These are phyloP conservation scores for Whalleya microplaca DNA, from an alignment of 2,329 filamentous ascomycete species.

Conservation along the genomic window DNA sequence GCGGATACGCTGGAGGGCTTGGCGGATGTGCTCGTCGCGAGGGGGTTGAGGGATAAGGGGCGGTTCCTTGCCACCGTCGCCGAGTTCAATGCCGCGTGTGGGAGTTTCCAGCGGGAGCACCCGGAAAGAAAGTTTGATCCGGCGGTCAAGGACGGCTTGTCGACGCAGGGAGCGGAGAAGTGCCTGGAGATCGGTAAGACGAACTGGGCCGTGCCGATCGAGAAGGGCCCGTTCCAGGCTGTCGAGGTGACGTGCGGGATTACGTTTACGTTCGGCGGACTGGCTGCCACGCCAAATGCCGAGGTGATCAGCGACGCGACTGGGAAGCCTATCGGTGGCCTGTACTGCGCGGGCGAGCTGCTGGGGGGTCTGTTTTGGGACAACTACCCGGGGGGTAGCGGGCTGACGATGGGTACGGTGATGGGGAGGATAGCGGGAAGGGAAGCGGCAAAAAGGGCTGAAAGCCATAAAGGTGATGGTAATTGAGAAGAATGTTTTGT, in stretches of 20 bases:
- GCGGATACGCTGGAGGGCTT: constrained; percentile 58
- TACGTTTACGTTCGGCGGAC: constrained; percentile 70
- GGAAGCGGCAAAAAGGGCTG: constrained; percentile 35
- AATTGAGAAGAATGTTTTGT: background rate
- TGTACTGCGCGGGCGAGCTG: constrained; percentile 69
- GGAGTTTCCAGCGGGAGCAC: constrained; percentile 49
- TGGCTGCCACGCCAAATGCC: constrained; percentile 59
- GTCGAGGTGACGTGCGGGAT: constrained; percentile 68
- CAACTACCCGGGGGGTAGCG: constrained; percentile 67
- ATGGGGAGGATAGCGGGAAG: constrained; percentile 48
- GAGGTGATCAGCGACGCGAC: constrained; percentile 53
- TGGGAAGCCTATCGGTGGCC: constrained; percentile 51
- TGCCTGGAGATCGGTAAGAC: constrained; percentile 58
- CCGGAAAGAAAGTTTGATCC: constrained; percentile 58
- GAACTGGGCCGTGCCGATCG: constrained; percentile 67
- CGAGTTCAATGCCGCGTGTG: constrained; percentile 62
- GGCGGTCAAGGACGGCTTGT: constrained; percentile 62
- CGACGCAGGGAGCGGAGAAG: constrained; percentile 55
- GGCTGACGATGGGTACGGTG: constrained; percentile 62
- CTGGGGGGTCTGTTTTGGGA: constrained; percentile 65
- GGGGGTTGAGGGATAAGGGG: constrained; percentile 50
- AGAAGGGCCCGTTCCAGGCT: constrained; percentile 61
- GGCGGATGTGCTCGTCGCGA: constrained; percentile 50
- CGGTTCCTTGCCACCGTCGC: constrained; percentile 56
- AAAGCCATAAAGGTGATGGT: background rate